These are phyloP conservation scores for Nakataea oryzae DNA, from an alignment of 2,329 filamentous ascomycete genomes.

Conservation along the genomic window DNA sequence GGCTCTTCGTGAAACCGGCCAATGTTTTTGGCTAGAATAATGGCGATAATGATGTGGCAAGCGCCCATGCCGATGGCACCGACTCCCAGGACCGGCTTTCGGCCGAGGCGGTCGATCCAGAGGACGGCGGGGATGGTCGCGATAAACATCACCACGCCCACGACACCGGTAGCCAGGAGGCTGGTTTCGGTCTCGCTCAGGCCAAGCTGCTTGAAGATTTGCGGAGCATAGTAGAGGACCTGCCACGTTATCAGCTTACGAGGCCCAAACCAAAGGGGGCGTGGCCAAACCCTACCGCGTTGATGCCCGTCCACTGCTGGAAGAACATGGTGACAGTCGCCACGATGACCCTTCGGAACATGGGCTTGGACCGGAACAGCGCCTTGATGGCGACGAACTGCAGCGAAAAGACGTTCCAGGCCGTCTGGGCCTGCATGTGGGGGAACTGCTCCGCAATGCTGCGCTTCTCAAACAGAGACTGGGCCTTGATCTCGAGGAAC, in stretches of 20 bases:
- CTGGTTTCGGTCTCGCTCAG: slow-evolving; percentile 38
- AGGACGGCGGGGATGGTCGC: slow-evolving; percentile 57
- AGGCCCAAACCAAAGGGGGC: too few species aligned
- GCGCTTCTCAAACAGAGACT: slow-evolving; percentile 67
- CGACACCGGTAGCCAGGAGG: slow-evolving; percentile 59
- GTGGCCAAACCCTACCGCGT: slow-evolving; percentile 23
- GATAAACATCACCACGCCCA: slow-evolving; percentile 60
- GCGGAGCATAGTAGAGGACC: slow-evolving; percentile 59
- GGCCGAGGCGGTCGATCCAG: slow-evolving; percentile 53
- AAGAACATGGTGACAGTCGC: slow-evolving; percentile 54
- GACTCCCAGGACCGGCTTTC: slow-evolving; percentile 51
- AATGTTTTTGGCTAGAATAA: slow-evolving; percentile 56
- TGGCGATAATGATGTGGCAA: slow-evolving; percentile 62
- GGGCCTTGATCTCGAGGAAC: slow-evolving; percentile 74
- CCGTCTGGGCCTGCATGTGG: slow-evolving; percentile 45
- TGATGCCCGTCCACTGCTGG: slow-evolving; percentile 41
- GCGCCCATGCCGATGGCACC: slow-evolving; percentile 63
- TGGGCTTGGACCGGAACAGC: slow-evolving; percentile 53
- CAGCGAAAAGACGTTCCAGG: slow-evolving; percentile 53
- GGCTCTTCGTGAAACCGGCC: slow-evolving; percentile 44
- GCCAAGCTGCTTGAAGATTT: slow-evolving; percentile 59
- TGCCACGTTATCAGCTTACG: too few species aligned
- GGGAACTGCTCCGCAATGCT: slow-evolving; percentile 59
- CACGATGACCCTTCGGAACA: slow-evolving; percentile 56
- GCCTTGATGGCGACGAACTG: slow-evolving; percentile 58